Evolutionary conservation across 2,329 filamentous ascomycete genomes (phyloP), one percentile per base, ranked within the genome.

Genomic region (Xylaria sp.): DNA sequence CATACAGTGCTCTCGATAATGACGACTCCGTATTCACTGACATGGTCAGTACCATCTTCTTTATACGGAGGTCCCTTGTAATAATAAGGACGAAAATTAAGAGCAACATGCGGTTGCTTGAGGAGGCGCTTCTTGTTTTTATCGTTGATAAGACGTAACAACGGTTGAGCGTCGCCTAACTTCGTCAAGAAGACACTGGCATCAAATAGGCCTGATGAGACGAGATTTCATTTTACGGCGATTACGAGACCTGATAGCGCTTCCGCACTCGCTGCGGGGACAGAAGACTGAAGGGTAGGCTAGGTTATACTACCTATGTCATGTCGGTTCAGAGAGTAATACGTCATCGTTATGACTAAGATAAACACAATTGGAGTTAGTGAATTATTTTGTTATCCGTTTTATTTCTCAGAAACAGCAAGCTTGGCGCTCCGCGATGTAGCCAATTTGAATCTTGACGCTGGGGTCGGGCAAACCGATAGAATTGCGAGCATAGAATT

Each of bases 21-120:
- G 1, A 75, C 62, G 0, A n/a, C n/a, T n/a, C 76, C 76, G 24
- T 74, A 76, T 21, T 73, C 71, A 1, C 69, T 70, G 0, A 65
- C 51, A 7, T 73, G 72, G 0, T 71, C 72, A 4, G 56, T 63
- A 1, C 67, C 58, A 3, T 64, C 62, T 0, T 61, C 42, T 17
- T 65, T 64, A 21, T 68, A 61, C 0, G 61, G 69, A 0, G 65
- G 70, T 2, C 74, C 75, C 9, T 66, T 68, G 34, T 75, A 75
- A 21, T 77, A 76, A 8, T 71, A 54, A 0, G 72, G 75, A 2
- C 64, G 70, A 14, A 72, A 76, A 17, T 72, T 71, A 0, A 24
- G n/a, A n/a, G 39, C 11, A 7, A 65, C 4, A 36, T 61, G 64
- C 14, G 61, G 27, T 14, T 61, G 2, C 17, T 54, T n/a, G 0